Percentiles rank a stretch among this genome's conserved stretches.
These are phyloP conservation scores for Arthonia radiata DNA, from an alignment of 495 filamentous ascomycete species.

Conservation along the genomic window DNA sequence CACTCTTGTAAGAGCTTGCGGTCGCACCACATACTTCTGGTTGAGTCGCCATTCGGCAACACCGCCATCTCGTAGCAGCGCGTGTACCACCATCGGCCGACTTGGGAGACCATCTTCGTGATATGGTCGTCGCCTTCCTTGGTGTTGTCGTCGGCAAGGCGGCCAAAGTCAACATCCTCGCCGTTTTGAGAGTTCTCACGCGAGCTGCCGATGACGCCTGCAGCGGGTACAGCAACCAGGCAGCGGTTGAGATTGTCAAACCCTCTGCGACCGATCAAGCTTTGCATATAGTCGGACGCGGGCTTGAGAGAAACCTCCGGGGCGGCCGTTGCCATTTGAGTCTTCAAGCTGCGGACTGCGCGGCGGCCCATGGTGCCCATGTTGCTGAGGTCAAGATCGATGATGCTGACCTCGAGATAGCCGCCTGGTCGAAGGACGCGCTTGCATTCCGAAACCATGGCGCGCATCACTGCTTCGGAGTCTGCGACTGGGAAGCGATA, in stretches of 20 bases:
- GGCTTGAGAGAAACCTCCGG: slow-evolving; percentile 43
- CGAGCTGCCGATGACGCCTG: slow-evolving; percentile 30
- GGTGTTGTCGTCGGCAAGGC: slow-evolving; percentile 5
- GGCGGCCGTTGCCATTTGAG: slow-evolving; percentile 39
- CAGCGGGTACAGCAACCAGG: slow-evolving; percentile 71
- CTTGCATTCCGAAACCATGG: slow-evolving; percentile 67
- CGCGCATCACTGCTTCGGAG: slow-evolving; percentile 47
- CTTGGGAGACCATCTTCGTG: slow-evolving; percentile 70
- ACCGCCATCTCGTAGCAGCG: slow-evolving; percentile 59
- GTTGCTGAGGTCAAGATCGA: slow-evolving; percentile 71
- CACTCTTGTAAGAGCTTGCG: slow-evolving; percentile 56
- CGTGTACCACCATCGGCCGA: slow-evolving; percentile 92
- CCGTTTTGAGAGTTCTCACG: slow-evolving; percentile 2
- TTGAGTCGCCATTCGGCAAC: slow-evolving; percentile 22
- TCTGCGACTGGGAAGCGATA: slow-evolving; percentile 65
- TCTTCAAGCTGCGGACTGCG: slow-evolving; percentile 54
- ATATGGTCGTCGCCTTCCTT: slow-evolving; percentile 43
- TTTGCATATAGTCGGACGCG: slow-evolving; percentile 53
- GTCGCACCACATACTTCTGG: slow-evolving; percentile 57
- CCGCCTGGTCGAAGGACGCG: slow-evolving; percentile 78
- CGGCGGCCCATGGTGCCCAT: slow-evolving; percentile 49
- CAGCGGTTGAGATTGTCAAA: slow-evolving; percentile 72
- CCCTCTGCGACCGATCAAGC: slow-evolving; percentile 47
- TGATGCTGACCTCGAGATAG: slow-evolving; percentile 62
- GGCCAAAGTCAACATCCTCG: slow-evolving; percentile 5